A percentile compares a stretch with the other conserved stretches of the same genome.
Evolutionary conservation across 805 yeast species (phyloP).

Genomic region (Wickerhamia fluorescens): DNA sequence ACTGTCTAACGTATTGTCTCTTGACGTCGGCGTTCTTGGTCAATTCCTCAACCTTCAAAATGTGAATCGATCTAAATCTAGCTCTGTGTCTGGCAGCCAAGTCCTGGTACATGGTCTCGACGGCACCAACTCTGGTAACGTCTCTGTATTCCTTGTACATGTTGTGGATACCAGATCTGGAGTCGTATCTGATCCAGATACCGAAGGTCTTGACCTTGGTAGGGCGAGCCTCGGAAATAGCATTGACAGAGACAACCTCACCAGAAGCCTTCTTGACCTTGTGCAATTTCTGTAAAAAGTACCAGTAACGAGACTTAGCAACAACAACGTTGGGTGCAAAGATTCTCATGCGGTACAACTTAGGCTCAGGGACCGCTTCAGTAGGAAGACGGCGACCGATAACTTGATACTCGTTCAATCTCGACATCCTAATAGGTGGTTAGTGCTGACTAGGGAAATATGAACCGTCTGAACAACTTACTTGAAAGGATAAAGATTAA

Average conservation of each 20-base stretch:
- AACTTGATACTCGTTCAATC: slow-evolving; percentile 98
- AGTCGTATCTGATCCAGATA: slow-evolving; percentile 99
- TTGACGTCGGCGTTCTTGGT: slow-evolving; percentile 96
- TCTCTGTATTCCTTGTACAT: slow-evolving; percentile 99
- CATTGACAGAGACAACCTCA: slow-evolving; percentile 93
- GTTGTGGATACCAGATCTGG: slow-evolving; percentile 99
- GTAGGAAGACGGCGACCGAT: slow-evolving; percentile 99
- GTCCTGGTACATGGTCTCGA: slow-evolving; percentile 97
- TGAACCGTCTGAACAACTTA: too few species aligned
- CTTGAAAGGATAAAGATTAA: too few species aligned
- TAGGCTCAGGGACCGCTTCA: slow-evolving; percentile 98
- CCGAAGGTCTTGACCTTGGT: slow-evolving; percentile 99
- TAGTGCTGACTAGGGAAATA: too few species aligned
- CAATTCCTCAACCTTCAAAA: slow-evolving; percentile 98
- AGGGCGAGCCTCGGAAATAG: slow-evolving; percentile 91
- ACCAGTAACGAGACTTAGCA: slow-evolving; percentile 99
- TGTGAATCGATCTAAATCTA: slow-evolving; percentile 99
- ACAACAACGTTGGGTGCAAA: slow-evolving; percentile 98
- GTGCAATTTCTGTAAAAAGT: slow-evolving; percentile 98
- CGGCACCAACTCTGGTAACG: slow-evolving; percentile 98
- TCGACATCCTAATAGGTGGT: slow-evolving; percentile 53
- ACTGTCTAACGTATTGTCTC: slow-evolving; percentile 99
- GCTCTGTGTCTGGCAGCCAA: slow-evolving; percentile 99
- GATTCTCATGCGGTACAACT: slow-evolving; percentile 99
- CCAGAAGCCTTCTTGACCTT: slow-evolving; percentile 99